Percentiles rank a stretch among this genome's conserved stretches.
These are phyloP conservation scores for Kandelia obovata DNA, from an alignment of 345 rosid genomes.

Conservation along the genomic window DNA sequence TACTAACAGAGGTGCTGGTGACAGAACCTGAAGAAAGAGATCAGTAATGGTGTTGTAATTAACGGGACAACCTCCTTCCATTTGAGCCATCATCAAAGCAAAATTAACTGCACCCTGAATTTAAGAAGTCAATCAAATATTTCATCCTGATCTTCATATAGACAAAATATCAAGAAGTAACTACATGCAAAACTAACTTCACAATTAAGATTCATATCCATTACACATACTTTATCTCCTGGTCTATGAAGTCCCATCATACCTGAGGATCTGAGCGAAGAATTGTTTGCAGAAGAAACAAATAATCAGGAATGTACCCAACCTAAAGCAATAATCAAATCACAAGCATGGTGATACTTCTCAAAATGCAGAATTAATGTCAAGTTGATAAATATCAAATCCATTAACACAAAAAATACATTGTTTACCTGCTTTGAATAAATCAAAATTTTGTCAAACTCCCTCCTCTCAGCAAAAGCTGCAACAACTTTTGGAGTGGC, in stretches of 20 bases:
- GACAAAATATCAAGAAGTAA: too few species aligned
- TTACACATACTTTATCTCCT: too few species aligned
- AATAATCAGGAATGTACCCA: slow-evolving; percentile 93
- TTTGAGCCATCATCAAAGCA: slow-evolving; percentile 99
- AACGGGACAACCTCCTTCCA: slow-evolving; percentile 99
- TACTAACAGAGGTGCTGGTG: not conserved
- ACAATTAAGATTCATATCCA: too few species aligned
- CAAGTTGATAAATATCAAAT: too few species aligned
- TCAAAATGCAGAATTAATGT: too few species aligned
- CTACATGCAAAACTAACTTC: too few species aligned
- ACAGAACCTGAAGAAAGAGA: slow-evolving; percentile 93
- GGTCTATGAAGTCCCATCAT: not conserved
- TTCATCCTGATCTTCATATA: not conserved
- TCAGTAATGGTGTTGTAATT: slow-evolving; percentile 96
- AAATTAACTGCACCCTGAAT: slow-evolving; percentile 94
- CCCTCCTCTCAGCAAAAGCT: slow-evolving; percentile 96
- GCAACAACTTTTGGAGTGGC: slow-evolving; percentile 98
- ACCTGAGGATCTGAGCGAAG: slow-evolving; percentile 99
- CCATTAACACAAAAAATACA: too few species aligned
- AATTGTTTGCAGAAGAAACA: slow-evolving; percentile 97
- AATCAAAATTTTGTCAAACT: slow-evolving; percentile 88
- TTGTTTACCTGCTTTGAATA: slow-evolving; percentile 81
- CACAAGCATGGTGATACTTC: too few species aligned
- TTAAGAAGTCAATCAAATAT: not conserved
- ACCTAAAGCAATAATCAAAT: slow-evolving; percentile 38